Conservation (phyloP, 1,284 basidiomycete genomes). For the Trichosporon coremiiforme region DNA sequence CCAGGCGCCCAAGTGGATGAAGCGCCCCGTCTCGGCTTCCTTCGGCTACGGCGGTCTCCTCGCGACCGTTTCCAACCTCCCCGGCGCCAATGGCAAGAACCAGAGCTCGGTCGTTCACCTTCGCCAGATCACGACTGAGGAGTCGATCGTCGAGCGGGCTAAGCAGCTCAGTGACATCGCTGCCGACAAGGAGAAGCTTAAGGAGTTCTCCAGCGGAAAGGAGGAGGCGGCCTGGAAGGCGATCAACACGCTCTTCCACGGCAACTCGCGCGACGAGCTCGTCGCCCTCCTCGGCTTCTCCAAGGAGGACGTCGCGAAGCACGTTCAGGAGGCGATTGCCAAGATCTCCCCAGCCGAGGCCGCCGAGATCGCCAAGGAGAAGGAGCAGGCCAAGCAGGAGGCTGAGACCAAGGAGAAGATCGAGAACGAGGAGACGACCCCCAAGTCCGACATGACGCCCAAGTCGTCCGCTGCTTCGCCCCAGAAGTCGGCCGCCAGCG, state of each 20-base stretch:
- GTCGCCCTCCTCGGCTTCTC: slow-evolving; percentile 91
- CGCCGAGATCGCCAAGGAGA: slow-evolving; percentile 71
- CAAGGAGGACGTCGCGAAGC: slow-evolving; percentile 77
- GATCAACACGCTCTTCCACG: slow-evolving; percentile 81
- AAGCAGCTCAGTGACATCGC: slow-evolving; percentile 70
- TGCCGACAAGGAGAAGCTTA: slow-evolving; percentile 63
- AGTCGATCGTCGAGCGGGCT: slow-evolving; percentile 74
- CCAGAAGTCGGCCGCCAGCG: slow-evolving; percentile 2
- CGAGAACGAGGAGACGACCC: slow-evolving; percentile 55
- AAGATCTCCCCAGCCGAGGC: slow-evolving; percentile 60
- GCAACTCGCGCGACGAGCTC: slow-evolving; percentile 85
- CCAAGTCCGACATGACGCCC: slow-evolving; percentile 17
- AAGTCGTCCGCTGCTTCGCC: slow-evolving; percentile 11
- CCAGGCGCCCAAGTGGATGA: slow-evolving; percentile 94
- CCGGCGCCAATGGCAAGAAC: slow-evolving; percentile 69
- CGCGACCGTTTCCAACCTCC: slow-evolving; percentile 73
- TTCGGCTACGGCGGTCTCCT: slow-evolving; percentile 95
- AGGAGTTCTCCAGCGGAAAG: slow-evolving; percentile 66
- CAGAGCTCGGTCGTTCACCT: slow-evolving; percentile 79
- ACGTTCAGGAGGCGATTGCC: slow-evolving; percentile 79
- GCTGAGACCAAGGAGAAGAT: slow-evolving; percentile 72
- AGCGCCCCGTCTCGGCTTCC: slow-evolving; percentile 75
- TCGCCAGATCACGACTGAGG: slow-evolving; percentile 75
- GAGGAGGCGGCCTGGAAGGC: slow-evolving; percentile 80
- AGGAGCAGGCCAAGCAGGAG: slow-evolving; percentile 61